Percentiles rank a stretch among this genome's conserved stretches.
phyloP scores from a whole-genome alignment of 2,329 filamentous ascomycete genomes.

The Paraphoma sp. region DNA sequence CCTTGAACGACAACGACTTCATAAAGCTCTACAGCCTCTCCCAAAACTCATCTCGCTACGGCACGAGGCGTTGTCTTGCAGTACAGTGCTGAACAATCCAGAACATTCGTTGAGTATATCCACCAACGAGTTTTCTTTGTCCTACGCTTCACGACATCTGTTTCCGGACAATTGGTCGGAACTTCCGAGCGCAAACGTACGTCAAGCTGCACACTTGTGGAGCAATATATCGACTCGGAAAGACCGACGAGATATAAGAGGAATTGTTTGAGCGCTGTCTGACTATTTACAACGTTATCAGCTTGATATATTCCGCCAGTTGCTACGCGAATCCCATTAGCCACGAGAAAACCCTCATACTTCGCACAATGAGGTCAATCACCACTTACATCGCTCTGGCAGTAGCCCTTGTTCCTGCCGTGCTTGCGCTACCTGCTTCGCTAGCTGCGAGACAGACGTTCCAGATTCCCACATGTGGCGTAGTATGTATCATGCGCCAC shows the following conservation, averaged over 20 bases:
- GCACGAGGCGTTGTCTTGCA: neutral
- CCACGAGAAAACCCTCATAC: conserved; percentile 2
- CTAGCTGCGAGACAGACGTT: conserved; percentile 49
- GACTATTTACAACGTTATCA: neutral
- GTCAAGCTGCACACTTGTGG: conserved; percentile 12
- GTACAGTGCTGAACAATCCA: neutral
- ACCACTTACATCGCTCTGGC: neutral
- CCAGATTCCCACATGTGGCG: conserved; percentile 30
- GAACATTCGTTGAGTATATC: neutral
- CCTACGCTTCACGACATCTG: conserved; percentile 18
- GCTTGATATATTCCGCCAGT: neutral
- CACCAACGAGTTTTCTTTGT: conserved; percentile 20
- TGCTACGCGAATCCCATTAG: neutral
- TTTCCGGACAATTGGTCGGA: conserved; percentile 12
- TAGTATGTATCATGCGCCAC: conserved; percentile 5
- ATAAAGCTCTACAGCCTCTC: neutral
- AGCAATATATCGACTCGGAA: conserved; percentile 15
- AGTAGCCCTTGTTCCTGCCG: conserved; percentile 45
- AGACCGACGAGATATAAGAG: conserved; percentile 7
- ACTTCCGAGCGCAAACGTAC: conserved; percentile 18
- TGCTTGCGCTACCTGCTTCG: conserved; percentile 29
- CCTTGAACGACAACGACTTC: neutral
- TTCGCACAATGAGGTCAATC: conserved; percentile 16
- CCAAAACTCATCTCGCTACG: neutral
- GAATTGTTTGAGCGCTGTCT: no score